Conservation (phyloP, 495 filamentous ascomycete genomes). For the Glutinoglossum americanum region DNA sequence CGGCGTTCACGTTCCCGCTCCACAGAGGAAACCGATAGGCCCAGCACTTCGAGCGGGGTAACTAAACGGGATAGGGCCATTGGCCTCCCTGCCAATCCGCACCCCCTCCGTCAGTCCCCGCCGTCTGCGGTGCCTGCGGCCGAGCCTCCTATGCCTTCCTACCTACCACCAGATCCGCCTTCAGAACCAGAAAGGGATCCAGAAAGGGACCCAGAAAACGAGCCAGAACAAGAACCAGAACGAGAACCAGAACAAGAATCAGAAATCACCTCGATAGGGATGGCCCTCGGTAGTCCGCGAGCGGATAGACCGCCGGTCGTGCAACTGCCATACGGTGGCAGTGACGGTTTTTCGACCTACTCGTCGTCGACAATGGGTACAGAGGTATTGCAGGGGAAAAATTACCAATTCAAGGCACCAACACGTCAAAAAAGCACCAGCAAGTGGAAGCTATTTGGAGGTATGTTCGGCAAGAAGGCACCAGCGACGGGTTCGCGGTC, state of each 20-base stretch:
- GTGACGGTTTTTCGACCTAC: neutral
- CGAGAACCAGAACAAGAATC: too few species aligned
- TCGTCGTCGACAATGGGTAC: neutral
- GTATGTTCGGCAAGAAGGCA: constrained; percentile 26
- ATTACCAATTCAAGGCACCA: neutral
- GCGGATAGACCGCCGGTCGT: neutral
- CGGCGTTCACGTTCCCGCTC: neutral
- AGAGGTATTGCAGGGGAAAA: neutral
- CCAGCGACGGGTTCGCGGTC: constrained; percentile 7
- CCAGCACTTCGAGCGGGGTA: neutral
- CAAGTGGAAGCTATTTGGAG: constrained; percentile 36
- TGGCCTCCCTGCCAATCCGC: neutral
- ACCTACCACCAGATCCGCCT: neutral
- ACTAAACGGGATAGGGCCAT: neutral
- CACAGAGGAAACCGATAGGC: neutral
- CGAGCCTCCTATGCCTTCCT: neutral
- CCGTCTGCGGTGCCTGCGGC: neutral
- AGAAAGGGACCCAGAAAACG: too few species aligned
- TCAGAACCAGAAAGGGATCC: neutral
- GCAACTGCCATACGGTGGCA: neutral
- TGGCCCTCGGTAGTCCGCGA: neutral
- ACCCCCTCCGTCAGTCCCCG: neutral
- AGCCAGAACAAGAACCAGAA: too few species aligned
- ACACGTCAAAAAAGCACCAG: constrained; percentile 11
- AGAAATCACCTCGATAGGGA: neutral